Base-by-base conservation (phyloP, 2,329 filamentous ascomycete species). In the Trichoderma koningiopsis region DNA sequence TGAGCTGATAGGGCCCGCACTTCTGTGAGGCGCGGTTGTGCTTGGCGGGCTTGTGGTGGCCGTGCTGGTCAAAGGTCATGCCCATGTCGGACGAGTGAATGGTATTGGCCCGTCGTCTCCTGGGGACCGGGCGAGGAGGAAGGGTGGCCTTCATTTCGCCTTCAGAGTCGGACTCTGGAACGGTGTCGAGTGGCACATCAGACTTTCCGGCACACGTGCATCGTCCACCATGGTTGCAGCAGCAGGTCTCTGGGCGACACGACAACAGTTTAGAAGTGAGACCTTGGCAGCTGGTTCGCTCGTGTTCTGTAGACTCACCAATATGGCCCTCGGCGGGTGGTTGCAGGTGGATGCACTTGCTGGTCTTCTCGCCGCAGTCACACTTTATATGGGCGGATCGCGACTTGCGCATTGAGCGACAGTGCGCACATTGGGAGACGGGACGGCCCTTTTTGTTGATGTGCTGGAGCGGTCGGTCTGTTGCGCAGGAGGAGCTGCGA, bases 401-500 rank as follows among this genome's bases (percentile, higher is more conserved):
- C 81, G 93, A 95, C 87, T 98, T 98, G 84, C 96, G 94, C 86
- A 97, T 91, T 74, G 92, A 89, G 80, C 96, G 95, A 83, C 96
- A 99, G 83, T 99, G 96, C 75, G 93, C 89, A 83, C 96, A 99
- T 90, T 99, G 96, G 76, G 96, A 97, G 75, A 98, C 94, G 72
- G 96, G 96, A 72, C 95, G 92, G 77, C 95, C 95, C 85, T 98
- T 98, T 81, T 97, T 97, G 82, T 96, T 96, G 84, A 97, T 97
- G 80, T 97, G 93, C 78, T 93, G 91, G 73, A 98, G 88, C 73
- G 92, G 92, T 74, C 95, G 93, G 81, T 97, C 96, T 97, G 76
- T 64, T 66, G 62, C 11, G 10, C 47, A 49, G 24, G 22, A 53
- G 22, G 55, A 43, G 35, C 33, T 19, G 31, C 22, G 14, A 55